Percentiles rank a stretch among this genome's conserved stretches.
phyloP scores from a whole-genome alignment of 1,284 basidiomycete species.

The Clitocybe nebularis region DNA sequence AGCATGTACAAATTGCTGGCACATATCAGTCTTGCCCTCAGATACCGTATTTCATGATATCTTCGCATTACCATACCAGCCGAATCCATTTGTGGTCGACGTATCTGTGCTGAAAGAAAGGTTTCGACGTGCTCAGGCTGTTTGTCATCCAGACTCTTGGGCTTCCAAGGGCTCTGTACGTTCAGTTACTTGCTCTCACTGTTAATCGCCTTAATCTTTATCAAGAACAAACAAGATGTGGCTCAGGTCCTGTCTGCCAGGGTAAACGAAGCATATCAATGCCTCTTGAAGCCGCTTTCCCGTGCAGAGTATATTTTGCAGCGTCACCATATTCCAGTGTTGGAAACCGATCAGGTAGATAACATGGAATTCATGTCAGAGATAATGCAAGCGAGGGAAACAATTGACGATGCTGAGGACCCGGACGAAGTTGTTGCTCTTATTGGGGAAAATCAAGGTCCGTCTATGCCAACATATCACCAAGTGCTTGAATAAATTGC shows the following conservation, averaged over 20 bases:
- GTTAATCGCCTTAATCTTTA: conserved; percentile 13
- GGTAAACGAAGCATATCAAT: conserved; percentile 76
- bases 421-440: conserved; percentile 46
- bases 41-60: conserved; percentile 56
- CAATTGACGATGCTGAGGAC: conserved; percentile 66
- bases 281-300: conserved; percentile 58
- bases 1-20: conserved; percentile 63
- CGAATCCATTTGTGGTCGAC: conserved; percentile 68
- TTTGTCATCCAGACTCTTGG: conserved; percentile 82
- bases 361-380: conserved; percentile 74
- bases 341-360: conserved; percentile 74
- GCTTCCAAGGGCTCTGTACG: conserved; percentile 55
- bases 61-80: conserved; percentile 51
- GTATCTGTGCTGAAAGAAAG: conserved; percentile 47
- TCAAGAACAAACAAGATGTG: conserved; percentile 52
- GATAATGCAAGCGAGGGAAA: conserved; percentile 81
- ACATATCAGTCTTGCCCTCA: conserved; percentile 54
- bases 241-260: conserved; percentile 66
- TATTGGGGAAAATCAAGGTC: conserved; percentile 58
- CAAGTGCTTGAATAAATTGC: conserved; percentile 4
- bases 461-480: conserved; percentile 21
- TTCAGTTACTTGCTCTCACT: conserved; percentile 13
- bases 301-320: conserved; percentile 72
- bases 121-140: conserved; percentile 67
- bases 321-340: conserved; percentile 54